Conservation (phyloP, 2,329 filamentous ascomycete genomes). For the Juglanconis sp. region DNA sequence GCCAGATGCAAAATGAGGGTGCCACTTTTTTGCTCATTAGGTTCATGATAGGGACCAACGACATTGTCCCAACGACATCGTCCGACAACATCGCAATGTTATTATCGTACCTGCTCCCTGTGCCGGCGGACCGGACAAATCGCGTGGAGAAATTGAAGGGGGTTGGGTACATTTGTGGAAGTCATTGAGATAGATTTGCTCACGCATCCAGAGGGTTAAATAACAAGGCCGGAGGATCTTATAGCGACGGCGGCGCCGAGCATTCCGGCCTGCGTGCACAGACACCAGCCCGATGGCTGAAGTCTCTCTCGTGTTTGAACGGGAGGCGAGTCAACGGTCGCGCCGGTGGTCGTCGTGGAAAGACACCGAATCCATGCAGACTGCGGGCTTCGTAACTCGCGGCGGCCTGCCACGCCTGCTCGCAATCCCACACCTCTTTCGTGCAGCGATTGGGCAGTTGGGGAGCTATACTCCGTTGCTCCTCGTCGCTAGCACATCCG, state of each 20-base stretch:
- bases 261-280: conserved; percentile 4
- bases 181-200: neutral
- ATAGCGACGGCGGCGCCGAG: conserved; percentile 6
- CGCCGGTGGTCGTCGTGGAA: neutral
- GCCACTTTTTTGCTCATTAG: conserved; percentile 17
- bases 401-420: neutral
- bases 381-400: neutral
- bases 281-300: neutral
- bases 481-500: neutral
- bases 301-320: neutral
- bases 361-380: neutral
- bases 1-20: conserved; percentile 14
- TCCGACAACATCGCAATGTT: too few species aligned
- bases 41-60: conserved; percentile 8
- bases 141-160: conserved; percentile 2
- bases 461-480: neutral
- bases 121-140: neutral
- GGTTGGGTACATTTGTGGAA: neutral
- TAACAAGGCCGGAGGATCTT: conserved; percentile 6
- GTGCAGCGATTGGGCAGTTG: neutral
- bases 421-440: neutral
- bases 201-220: neutral
- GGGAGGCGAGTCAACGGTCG: neutral
- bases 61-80: too few species aligned
- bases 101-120: neutral